Base-by-base conservation (phyloP, 441 rosid species). In the Croton laevigatus region DNA sequence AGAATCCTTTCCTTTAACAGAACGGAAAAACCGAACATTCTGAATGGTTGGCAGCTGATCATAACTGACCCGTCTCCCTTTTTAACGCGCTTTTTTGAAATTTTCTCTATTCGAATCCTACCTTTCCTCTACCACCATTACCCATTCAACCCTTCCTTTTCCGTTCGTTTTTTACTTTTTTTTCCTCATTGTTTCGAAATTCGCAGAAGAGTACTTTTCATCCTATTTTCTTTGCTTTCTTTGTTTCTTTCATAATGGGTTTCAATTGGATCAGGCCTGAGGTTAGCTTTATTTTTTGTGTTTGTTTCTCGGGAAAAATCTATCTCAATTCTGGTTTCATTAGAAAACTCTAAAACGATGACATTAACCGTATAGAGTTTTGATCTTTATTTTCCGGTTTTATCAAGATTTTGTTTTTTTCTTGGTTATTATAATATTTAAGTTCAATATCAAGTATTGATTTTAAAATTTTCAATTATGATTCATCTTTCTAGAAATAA, bases 201-300 rank as follows among this genome's bases (percentile, higher is more conserved):
- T 17, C n/a, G n/a, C n/a, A 52, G 71, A 54, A 45, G 42, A 46
- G 72, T 63, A 23, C 14, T 42, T 37, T 58, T 17, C 23, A n/a
- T 37, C 40, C 23, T 68, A 8, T 4, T 34, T 45, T 61, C 57
- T 23, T 5, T 14, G 32, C 12, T 49, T 49, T 9, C 5, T 44
- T 13, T 11, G 7, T 27, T n/a, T 27, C 23, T 16, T 27, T 17
- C 2, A 42, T 1, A 37, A 75, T 79, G 79, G 76, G 37, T 62
- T 44, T 68, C 73, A 13, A 65, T 59, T 79, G 82, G 79, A 51
- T 79, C 19, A 77, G 76, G 62, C 86, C 86, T n/a, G 86, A 82
- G 86, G 83, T 76, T 34, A 19, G 68, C 5, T 55, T 22, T 37
- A 27, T 3, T 36, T 55, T n/a, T 5, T 17, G 3, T 11, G 53